Evolutionary conservation across 148 eudicot genomes (phyloP).

Genomic region (Rhododendron griersonianum): DNA sequence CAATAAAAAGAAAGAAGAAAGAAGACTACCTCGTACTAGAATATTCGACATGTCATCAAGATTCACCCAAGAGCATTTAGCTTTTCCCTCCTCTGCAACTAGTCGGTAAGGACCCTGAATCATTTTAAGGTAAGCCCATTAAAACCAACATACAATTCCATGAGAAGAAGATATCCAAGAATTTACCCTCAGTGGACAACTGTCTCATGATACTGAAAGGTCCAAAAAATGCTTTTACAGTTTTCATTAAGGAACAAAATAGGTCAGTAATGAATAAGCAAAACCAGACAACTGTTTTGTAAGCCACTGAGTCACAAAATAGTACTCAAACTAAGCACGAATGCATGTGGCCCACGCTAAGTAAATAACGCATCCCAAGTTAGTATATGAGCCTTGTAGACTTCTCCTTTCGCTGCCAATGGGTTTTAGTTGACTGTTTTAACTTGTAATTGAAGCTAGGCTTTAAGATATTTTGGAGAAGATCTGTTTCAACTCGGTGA

Average conservation of each 20-base stretch:
- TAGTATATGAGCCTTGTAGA: not conserved
- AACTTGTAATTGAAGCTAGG: not conserved
- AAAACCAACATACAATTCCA: not conserved
- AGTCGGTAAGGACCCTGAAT: slow-evolving; percentile 84
- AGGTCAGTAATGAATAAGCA: not conserved
- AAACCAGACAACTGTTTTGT: not conserved
- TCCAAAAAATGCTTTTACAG: not conserved
- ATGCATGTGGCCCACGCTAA: not conserved
- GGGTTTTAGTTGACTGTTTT: not conserved
- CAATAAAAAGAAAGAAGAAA: no score
- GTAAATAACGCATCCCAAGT: not conserved
- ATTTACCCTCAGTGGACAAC: not conserved
- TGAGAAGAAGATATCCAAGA: not conserved
- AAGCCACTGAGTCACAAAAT: not conserved
- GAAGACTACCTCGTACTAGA: no score
- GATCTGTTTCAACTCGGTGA: not conserved
- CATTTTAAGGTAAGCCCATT: not conserved
- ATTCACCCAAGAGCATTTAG: no score
- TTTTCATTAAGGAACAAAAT: not conserved
- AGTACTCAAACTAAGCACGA: not conserved
- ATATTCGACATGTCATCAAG: no score
- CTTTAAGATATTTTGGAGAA: not conserved
- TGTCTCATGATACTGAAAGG: not conserved
- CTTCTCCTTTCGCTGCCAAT: not conserved
- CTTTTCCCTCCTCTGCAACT: slow-evolving; percentile 97